Evolutionary conservation across 768 basidiomycete species (phyloP).

Genomic region (Strobilomyces echinocephalus): DNA sequence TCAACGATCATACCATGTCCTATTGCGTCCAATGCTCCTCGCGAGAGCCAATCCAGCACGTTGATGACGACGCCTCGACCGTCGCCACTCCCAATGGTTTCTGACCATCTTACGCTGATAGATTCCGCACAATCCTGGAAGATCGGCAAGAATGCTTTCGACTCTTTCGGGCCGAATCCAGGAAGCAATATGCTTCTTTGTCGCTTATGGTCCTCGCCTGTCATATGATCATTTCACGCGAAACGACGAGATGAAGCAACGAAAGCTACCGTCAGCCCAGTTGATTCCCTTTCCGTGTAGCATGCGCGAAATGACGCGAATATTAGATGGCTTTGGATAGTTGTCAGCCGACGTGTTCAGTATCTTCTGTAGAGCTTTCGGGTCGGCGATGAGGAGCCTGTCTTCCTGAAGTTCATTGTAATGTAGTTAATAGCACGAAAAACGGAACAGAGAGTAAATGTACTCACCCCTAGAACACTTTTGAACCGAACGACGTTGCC

Average conservation of each 20-base stretch:
- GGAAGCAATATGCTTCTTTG: background rate
- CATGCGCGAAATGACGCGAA: background rate
- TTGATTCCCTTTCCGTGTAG: background rate
- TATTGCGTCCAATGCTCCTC: background rate
- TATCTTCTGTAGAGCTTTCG: background rate
- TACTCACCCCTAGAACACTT: slow-evolving; percentile 20
- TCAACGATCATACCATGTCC: background rate
- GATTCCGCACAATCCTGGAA: background rate
- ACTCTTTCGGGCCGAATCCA: background rate
- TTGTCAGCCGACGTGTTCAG: background rate
- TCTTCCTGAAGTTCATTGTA: background rate
- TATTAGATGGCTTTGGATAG: background rate
- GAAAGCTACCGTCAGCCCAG: background rate
- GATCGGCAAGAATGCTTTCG: background rate
- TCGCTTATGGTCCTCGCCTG: background rate
- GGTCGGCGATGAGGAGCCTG: background rate
- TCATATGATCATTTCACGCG: background rate
- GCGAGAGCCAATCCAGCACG: background rate
- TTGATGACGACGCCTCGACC: background rate
- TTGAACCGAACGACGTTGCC: slow-evolving; percentile 25
- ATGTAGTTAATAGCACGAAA: background rate
- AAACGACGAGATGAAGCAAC: background rate
- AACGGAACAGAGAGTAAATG: background rate
- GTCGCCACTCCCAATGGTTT: background rate
- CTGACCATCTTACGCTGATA: background rate